These are phyloP conservation scores for Stagonosporopsis vannaccii DNA, from an alignment of 2,329 filamentous ascomycete species.

Conservation along the genomic window DNA sequence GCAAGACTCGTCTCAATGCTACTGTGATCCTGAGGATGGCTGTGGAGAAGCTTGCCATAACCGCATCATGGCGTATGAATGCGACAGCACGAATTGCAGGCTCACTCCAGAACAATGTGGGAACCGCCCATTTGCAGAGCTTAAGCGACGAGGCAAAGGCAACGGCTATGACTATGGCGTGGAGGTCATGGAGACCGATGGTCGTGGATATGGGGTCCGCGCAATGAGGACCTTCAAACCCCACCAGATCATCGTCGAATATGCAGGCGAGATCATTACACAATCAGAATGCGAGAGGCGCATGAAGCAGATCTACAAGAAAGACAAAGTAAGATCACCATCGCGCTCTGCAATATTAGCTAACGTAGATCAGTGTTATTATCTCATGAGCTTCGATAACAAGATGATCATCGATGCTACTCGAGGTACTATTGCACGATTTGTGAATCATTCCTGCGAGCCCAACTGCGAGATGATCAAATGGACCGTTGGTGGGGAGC, in stretches of 20 bases:
- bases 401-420: constrained; percentile 99
- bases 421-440: constrained; percentile 92
- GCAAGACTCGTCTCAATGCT: constrained; percentile 74
- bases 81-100: constrained; percentile 87
- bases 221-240: constrained; percentile 87
- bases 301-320: constrained; percentile 92
- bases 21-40: constrained; percentile 66
- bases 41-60: constrained; percentile 94
- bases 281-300: constrained; percentile 90
- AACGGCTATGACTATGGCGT: constrained; percentile 92
- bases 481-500: constrained; percentile 92
- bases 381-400: constrained; percentile 97
- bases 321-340: constrained; percentile 75
- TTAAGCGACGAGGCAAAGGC: constrained; percentile 72
- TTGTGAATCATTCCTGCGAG: constrained; percentile 96
- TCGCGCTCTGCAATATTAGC: background rate
- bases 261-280: constrained; percentile 96
- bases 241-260: constrained; percentile 97
- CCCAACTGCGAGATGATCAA: constrained; percentile 99
- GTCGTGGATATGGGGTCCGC: constrained; percentile 90
- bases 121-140: constrained; percentile 86
- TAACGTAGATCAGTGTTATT: constrained; percentile 76
- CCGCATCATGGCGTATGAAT: constrained; percentile 96
- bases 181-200: constrained; percentile 88
- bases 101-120: constrained; percentile 75